A percentile compares a stretch with the other conserved stretches of the same genome.
These are phyloP conservation scores for Lathyrus oleraceus DNA, from an alignment of 306 rosid species.

Conservation along the genomic window DNA sequence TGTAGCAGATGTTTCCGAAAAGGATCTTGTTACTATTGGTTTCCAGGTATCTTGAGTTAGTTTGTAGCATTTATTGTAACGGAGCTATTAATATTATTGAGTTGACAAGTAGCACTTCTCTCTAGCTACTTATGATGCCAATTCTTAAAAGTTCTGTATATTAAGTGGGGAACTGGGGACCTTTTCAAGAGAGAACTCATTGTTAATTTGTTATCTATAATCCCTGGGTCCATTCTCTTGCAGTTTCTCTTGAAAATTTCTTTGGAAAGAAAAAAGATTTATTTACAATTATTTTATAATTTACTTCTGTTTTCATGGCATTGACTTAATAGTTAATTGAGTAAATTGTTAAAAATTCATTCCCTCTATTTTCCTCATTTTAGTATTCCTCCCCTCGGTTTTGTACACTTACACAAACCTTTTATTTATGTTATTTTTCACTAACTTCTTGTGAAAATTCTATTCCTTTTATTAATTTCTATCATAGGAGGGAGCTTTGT, in stretches of 20 bases:
- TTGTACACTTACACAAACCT: neutral
- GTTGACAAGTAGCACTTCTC: slow-evolving; percentile 18
- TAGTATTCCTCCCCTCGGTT: neutral
- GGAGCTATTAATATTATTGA: slow-evolving; percentile 20
- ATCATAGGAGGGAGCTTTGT: too few relatives aligned
- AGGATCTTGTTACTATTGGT: slow-evolving; percentile 90
- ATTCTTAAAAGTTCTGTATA: slow-evolving; percentile 1
- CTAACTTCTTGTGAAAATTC: neutral
- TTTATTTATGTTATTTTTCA: neutral
- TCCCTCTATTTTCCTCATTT: slow-evolving; percentile 11
- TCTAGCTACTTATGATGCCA: slow-evolving; percentile 1
- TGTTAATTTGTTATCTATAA: neutral
- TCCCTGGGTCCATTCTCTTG: slow-evolving; percentile 5
- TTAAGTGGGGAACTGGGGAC: slow-evolving; percentile 9
- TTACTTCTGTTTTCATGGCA: slow-evolving; percentile 14
- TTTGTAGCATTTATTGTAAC: slow-evolving; percentile 19
- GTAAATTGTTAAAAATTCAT: slow-evolving; percentile 4
- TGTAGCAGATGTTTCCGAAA: slow-evolving; percentile 90
- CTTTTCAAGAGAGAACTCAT: slow-evolving; percentile 17
- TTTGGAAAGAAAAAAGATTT: neutral
- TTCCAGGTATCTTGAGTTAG: slow-evolving; percentile 68
- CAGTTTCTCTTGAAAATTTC: slow-evolving; percentile 2
- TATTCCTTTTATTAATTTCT: neutral
- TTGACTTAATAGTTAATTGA: neutral
- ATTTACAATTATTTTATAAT: slow-evolving; percentile 4